Percentiles rank a stretch among this genome's conserved stretches.
These are phyloP conservation scores for Amanita inopinata DNA, from an alignment of 768 basidiomycete genomes.

Conservation along the genomic window DNA sequence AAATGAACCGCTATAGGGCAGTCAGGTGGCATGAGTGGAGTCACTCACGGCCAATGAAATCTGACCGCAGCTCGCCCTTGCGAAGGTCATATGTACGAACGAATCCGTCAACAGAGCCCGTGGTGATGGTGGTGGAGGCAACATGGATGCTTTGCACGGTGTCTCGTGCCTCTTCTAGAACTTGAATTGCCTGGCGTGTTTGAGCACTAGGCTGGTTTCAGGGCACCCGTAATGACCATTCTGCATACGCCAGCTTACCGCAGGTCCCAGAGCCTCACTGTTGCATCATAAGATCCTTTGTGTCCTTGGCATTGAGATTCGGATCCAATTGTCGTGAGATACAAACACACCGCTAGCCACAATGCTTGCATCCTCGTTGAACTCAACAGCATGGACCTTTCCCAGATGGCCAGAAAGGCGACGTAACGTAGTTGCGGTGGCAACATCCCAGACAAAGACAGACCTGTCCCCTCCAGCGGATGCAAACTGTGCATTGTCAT, in stretches of 20 bases:
- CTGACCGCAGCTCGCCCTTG: constrained; percentile 81
- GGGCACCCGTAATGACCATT: constrained; percentile 2
- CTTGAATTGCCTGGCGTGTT: constrained; percentile 79
- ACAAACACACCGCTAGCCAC: constrained; percentile 68
- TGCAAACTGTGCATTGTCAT: constrained; percentile 91
- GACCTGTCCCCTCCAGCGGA: constrained; percentile 91
- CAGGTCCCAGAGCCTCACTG: constrained; percentile 87
- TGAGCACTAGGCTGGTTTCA: constrained; percentile 41
- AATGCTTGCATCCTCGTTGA: constrained; percentile 81
- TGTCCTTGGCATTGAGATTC: neutral
- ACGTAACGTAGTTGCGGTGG: constrained; percentile 73
- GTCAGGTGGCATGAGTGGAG: neutral
- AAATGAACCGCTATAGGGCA: constrained; percentile 9
- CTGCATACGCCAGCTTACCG: constrained; percentile 46
- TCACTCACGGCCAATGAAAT: constrained; percentile 81
- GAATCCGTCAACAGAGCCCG: constrained; percentile 87
- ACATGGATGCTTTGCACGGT: constrained; percentile 75
- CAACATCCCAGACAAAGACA: constrained; percentile 94
- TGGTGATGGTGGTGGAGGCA: constrained; percentile 52
- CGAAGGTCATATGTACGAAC: constrained; percentile 93
- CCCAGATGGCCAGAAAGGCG: constrained; percentile 84
- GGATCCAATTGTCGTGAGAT: neutral
- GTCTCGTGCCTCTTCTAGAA: constrained; percentile 81
- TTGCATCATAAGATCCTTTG: constrained; percentile 85
- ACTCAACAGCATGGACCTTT: constrained; percentile 84